Evolutionary conservation across 1,284 basidiomycete species (phyloP).

Genomic region (Leucoagaricus sp.): DNA sequence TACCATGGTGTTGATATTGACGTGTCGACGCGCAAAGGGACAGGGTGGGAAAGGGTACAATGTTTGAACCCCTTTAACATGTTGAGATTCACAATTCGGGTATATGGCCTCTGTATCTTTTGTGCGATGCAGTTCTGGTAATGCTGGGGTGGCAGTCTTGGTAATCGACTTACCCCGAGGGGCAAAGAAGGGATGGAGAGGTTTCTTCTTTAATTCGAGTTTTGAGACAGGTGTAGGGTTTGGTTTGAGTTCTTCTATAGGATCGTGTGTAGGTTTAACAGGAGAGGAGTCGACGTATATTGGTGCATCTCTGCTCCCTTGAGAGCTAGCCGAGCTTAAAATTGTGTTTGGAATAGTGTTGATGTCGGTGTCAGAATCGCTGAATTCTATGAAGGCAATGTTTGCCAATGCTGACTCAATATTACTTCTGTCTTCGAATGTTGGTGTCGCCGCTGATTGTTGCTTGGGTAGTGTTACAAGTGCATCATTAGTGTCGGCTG

Average conservation of each 20-base stretch:
- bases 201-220: conserved; percentile 21
- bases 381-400: not conserved
- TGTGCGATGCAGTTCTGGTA: conserved; percentile 16
- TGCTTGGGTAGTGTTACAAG: not conserved
- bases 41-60: conserved; percentile 20
- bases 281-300: conserved; percentile 45
- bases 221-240: conserved; percentile 9
- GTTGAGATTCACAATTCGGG: conserved; percentile 57
- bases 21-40: conserved; percentile 24
- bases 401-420: not conserved
- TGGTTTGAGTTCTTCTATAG: conserved; percentile 6
- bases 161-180: conserved; percentile 19
- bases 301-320: conserved; percentile 28
- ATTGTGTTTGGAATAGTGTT: not conserved
- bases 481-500: not conserved
- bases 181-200: conserved; percentile 34
- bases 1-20: not conserved
- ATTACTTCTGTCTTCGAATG: not conserved
- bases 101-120: conserved; percentile 38
- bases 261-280: conserved; percentile 26
- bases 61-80: conserved; percentile 59
- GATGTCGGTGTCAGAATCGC: not conserved
- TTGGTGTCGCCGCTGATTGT: not conserved
- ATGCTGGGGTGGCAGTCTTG: conserved; percentile 7
- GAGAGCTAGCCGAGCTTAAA: not conserved